Evolutionary conservation across 139 green algal genomes (phyloP).

Genomic region (Raphidocelis subcapitata): DNA sequence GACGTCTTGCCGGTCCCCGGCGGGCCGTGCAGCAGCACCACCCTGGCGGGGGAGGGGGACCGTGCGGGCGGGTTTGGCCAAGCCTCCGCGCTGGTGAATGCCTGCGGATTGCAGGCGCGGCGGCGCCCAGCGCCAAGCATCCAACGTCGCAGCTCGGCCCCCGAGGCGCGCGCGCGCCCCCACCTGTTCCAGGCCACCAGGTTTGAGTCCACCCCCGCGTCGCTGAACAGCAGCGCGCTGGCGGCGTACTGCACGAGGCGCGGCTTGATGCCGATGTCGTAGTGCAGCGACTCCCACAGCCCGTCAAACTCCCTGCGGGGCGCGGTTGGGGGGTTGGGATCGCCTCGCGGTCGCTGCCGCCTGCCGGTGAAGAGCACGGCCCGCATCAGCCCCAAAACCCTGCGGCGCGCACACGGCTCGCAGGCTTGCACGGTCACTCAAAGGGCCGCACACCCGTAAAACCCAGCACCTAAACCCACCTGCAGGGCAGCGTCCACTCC

Average conservation of each 20-base stretch:
- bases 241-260: slow-evolving; percentile 82
- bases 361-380: too few species aligned
- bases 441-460: too few species aligned
- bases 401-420: too few species aligned
- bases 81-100: neutral
- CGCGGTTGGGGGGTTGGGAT: too few species aligned
- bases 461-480: too few species aligned
- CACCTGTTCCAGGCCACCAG: slow-evolving; percentile 87
- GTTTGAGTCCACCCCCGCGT: slow-evolving; percentile 69
- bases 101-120: neutral
- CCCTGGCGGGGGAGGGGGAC: slow-evolving; percentile 24
- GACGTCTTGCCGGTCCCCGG: slow-evolving; percentile 82
- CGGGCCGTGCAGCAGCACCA: slow-evolving; percentile 91
- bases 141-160: too few species aligned
- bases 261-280: slow-evolving; percentile 74
- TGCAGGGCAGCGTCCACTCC: slow-evolving; percentile 76
- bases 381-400: too few species aligned
- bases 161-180: too few species aligned
- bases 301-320: slow-evolving; percentile 54
- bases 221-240: slow-evolving; percentile 85
- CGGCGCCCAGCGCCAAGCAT: neutral
- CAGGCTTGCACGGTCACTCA: too few species aligned
- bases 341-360: too few species aligned
- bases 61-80: neutral
- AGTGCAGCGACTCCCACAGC: slow-evolving; percentile 84